Conservation (phyloP, 192 early-diverging fungal species). For the Coemansia sp. region DNA sequence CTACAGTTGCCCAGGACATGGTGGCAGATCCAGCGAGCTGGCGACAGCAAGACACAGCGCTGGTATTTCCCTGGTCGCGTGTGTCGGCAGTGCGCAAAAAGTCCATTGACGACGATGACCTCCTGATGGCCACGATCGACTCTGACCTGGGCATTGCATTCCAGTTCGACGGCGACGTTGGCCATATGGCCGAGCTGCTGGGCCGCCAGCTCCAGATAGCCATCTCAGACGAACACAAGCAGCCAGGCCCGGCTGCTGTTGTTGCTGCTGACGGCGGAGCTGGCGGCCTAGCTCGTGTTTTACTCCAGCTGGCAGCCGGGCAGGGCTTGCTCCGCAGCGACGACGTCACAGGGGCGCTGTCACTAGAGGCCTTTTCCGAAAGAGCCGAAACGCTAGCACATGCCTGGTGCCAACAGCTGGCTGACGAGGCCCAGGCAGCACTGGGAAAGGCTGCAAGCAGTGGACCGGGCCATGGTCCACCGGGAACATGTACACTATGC, state of each 20-base stretch:
- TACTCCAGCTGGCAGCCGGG: background rate
- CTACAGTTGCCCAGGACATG: slow-evolving; percentile 9
- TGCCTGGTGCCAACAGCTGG: slow-evolving; percentile 6
- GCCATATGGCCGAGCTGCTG: background rate
- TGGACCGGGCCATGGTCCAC: background rate
- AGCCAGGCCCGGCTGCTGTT: background rate
- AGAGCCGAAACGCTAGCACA: background rate
- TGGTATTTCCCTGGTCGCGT: slow-evolving; percentile 34
- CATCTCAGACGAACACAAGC: background rate
- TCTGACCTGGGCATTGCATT: slow-evolving; percentile 36
- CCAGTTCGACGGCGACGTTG: background rate
- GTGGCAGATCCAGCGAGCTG: background rate
- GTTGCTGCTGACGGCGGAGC: background rate
- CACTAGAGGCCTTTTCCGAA: background rate
- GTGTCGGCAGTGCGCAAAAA: slow-evolving; percentile 22
- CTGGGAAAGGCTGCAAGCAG: background rate
- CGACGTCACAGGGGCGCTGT: background rate
- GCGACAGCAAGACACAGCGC: background rate
- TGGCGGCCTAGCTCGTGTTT: background rate
- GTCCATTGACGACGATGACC: slow-evolving; percentile 15
- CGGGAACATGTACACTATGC: slow-evolving; percentile 29
- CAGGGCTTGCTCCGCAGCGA: background rate
- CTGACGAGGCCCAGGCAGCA: slow-evolving; percentile 1
- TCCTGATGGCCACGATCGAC: slow-evolving; percentile 34
- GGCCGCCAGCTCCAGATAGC: background rate